Evolutionary conservation across 202 grass and related monocot species (phyloP).

Genomic region (Hordeum pubiflorum): DNA sequence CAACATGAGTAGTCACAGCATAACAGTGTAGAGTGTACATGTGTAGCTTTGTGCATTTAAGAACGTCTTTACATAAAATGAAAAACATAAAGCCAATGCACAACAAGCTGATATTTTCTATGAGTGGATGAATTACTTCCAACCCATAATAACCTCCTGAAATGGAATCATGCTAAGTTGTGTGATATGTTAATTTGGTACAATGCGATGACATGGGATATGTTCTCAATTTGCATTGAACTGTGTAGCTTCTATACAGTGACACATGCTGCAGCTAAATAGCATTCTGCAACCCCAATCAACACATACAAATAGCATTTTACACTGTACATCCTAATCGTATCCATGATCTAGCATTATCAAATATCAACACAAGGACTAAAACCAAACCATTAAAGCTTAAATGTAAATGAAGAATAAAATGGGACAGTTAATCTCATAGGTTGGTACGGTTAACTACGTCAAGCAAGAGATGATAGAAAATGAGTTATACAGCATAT

Average conservation of each 20-base stretch:
- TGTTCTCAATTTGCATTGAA: neutral
- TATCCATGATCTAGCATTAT: slow-evolving; percentile 8
- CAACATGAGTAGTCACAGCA: neutral
- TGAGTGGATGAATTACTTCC: neutral
- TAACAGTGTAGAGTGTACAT: neutral
- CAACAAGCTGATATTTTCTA: slow-evolving; percentile 5
- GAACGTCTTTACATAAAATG: neutral
- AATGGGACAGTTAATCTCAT: neutral
- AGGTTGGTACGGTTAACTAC: neutral
- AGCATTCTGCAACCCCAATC: neutral
- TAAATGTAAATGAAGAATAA: neutral
- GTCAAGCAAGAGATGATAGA: slow-evolving; percentile 14
- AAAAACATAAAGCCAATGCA: neutral
- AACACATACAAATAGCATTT: neutral
- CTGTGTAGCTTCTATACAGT: neutral
- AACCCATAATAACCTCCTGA: neutral
- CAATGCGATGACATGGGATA: neutral
- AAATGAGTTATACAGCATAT: neutral
- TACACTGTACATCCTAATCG: neutral
- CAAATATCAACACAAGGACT: slow-evolving; percentile 24
- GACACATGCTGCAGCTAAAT: neutral
- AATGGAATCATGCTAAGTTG: neutral
- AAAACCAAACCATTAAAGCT: slow-evolving; percentile 6
- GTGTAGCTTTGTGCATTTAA: neutral
- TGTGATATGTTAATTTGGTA: slow-evolving; percentile 3